Base-by-base conservation (phyloP, 805 yeast species). In the Nakazawaea siamensis region DNA sequence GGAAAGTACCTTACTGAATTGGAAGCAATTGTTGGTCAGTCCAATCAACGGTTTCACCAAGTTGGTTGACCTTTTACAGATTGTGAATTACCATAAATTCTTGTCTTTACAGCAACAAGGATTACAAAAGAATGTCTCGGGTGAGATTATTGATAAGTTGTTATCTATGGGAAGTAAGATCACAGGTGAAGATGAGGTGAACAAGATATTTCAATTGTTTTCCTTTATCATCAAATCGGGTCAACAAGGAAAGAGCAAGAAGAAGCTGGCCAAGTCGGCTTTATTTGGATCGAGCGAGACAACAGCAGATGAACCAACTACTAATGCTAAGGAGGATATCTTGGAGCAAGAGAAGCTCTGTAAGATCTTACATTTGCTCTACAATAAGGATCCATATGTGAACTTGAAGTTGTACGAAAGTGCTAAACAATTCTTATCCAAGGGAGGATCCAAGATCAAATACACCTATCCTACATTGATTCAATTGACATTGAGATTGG, bases 401-500 rank as follows among this genome's bases (percentile, higher is more conserved):
- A 68, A 72, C 27, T 59, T 68, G 26, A 64, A 66, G 36, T 52
- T 78, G 30, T 52, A 76, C 8, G 57, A 61, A 25, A 51, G 50
- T 2, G 62, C 75, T 5, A 65, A 64, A 38, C 66, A 64, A 39
- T 67, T 68, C 27, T 62, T 83, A 35, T 55, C 65, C 34, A 67
- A 68, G 24, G 80, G 80, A n/a, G 66, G 67, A 2, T 60, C 55
- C 23, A 74, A 76, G 43, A 68, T 76, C 28, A 68, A 68, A 41
- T 75, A 67, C 50, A 80, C 92, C 0, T 83, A 78, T 51, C 94
- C 95, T 4, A 71, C 95, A 1, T 57, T 90, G 27, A 71, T 87
- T 18, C 67, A 76, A 34, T 66, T 66, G 34, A 69, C 78, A 15
- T 62, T 86, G 46, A 70, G 66, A 48, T 56, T 82, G 17, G 68